Evolutionary conservation across 257 asterid genomes (phyloP).

Genomic region (Eucommia ulmoides): DNA sequence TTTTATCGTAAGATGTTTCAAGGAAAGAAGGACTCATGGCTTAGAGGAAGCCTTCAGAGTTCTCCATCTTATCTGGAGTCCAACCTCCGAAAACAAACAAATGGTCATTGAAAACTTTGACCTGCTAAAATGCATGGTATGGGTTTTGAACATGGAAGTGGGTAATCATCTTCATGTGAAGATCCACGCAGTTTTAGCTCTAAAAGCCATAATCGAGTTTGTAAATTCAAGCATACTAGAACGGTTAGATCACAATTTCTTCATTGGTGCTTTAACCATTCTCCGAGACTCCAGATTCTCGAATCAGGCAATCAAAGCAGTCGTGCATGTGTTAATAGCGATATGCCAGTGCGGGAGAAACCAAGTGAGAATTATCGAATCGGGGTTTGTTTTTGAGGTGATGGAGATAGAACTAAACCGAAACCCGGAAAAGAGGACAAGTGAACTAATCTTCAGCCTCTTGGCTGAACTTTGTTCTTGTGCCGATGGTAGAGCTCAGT

Average conservation of each 20-base stretch:
- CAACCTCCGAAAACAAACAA: constrained; percentile 25
- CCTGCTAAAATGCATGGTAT: constrained; percentile 28
- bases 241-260: constrained; percentile 21
- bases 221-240: constrained; percentile 17
- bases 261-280: constrained; percentile 14
- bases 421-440: constrained; percentile 20
- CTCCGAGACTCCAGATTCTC: constrained; percentile 16
- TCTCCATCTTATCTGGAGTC: constrained; percentile 42
- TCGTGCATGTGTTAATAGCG: constrained; percentile 34
- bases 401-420: constrained; percentile 46
- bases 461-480: constrained; percentile 50
- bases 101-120: constrained; percentile 28
- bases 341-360: constrained; percentile 35
- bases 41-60: constrained; percentile 39
- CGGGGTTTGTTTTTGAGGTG: constrained; percentile 37
- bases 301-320: constrained; percentile 22
- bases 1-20: constrained; percentile 23
- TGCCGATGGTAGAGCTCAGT: constrained; percentile 80
- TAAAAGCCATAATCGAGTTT: constrained; percentile 23
- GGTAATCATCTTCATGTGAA: constrained; percentile 12
- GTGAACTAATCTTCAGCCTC: constrained; percentile 43
- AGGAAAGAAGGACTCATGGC: constrained; percentile 21
- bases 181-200: constrained; percentile 24
- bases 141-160: constrained; percentile 23
- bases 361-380: constrained; percentile 35